A percentile compares a stretch with the other conserved stretches of the same genome.
These are phyloP conservation scores for Coniosporium tulheliwenetii DNA, from an alignment of 2,329 filamentous ascomycete species.

Conservation along the genomic window DNA sequence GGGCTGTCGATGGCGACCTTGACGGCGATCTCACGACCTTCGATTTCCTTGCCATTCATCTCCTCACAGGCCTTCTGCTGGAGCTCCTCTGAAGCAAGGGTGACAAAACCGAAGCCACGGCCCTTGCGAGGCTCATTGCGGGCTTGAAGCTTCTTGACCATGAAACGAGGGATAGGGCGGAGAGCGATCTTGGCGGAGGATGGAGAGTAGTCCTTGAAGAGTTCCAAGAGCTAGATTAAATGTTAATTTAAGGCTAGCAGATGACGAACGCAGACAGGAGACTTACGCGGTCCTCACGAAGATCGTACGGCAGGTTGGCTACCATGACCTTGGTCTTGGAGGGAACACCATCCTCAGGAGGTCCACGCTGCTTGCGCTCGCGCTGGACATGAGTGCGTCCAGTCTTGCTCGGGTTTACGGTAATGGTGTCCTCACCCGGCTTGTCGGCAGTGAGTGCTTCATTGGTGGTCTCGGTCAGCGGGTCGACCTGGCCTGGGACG, in stretches of 20 bases:
- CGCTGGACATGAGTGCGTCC: constrained; percentile 33
- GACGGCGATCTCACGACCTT: constrained; percentile 97
- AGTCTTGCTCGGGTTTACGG: constrained; percentile 21
- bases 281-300: constrained; percentile 88
- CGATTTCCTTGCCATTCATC: constrained; percentile 99
- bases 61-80: constrained; percentile 94
- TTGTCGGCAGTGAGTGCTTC: constrained; percentile 38
- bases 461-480: constrained; percentile 36
- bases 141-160: constrained; percentile 99
- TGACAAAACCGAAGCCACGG: constrained; percentile 97
- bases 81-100: constrained; percentile 82
- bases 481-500: constrained; percentile 33
- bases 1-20: constrained; percentile 99
- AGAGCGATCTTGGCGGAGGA: constrained; percentile 96
- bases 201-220: constrained; percentile 85
- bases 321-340: constrained; percentile 99
- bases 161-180: constrained; percentile 95
- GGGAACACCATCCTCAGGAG: constrained; percentile 89
- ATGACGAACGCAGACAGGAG: constrained; percentile 1
- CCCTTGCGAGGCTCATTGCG: constrained; percentile 97
- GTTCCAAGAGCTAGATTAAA: constrained; percentile 68
- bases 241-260: constrained; percentile 11
- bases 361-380: constrained; percentile 70
- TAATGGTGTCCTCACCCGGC: constrained; percentile 27
- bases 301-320: constrained; percentile 94